Evolutionary conservation across 768 basidiomycete species (phyloP), one percentile per base, ranked within the genome.

Genomic region (Filobasidium wieringae): DNA sequence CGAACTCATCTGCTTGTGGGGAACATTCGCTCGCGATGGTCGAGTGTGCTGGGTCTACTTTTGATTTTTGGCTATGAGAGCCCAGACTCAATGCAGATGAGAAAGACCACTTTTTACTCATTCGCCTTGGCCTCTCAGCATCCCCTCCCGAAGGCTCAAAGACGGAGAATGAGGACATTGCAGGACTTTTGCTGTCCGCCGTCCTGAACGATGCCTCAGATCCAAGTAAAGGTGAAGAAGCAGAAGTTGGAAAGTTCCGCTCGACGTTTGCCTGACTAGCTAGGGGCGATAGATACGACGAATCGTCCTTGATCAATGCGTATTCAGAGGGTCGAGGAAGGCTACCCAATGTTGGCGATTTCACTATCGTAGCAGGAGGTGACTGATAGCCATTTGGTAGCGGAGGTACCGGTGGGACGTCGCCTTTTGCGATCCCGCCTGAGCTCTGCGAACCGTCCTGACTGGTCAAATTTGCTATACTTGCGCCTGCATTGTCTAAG

Each of bases 181-280:
- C 62, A 5, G 53, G 54, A 29, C 49, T 51, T 24, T 51, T 50
- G 2, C 36, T 17, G 12, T 34, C 12, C 2, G 43, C 33, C 49
- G 47, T 30, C 8, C 51, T 34, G 22, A 34, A 54, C 17, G 92
- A 91, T 58, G 88, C 88, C 2, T 86, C 77, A 2, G 80, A 77
- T 64, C 82, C 84, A 27, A 84, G 84, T 6, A 80, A 82, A 0
- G 91, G 90, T 1, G 91, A 93, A 2, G 88, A 87, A 1, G 87
- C 88, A 4, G 86, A 88, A 24, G 85, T 73, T 22, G 86, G 86
- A 59, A 86, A 83, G 33, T n/a, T n/a, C n/a, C n/a, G n/a, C 84
- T 80, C 66, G 22, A 83, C 84, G 22, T 32, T 27, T 19, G 22
- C 31, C 8, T 36, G n/a, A 19, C 33, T 53, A n/a, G 40, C 14